Evolutionary conservation across 1,139 yeast genomes (phyloP), one percentile per base, ranked within the genome.

Genomic region (Geotrichum reessii): DNA sequence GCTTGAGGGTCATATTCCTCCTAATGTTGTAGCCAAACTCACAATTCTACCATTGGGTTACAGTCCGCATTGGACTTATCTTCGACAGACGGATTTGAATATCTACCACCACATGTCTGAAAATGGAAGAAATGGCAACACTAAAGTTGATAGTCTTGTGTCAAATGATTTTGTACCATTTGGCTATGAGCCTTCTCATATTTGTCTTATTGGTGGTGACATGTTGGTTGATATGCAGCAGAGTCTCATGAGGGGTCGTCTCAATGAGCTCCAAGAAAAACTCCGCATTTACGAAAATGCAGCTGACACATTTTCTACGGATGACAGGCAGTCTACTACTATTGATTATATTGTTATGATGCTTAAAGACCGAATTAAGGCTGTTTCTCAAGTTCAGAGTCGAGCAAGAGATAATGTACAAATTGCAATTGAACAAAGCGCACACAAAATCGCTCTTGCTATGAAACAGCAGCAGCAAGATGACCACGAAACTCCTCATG

Each of bases 21-120:
- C 76, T 24, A 74, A 72, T 1, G 76, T 80, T 1, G 73, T 78
- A 52, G 92, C 95, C 0, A 73, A 76, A 50, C 78, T 92, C 53
- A 74, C 74, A 21, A 79, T 87, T 0, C 66, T 77, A 19, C 95
- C 96, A 0, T 76, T 92, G 64, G 78, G 88, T 60, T 81, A 75
- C 64, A 77, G 95, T 0, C 97, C 97, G 0, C 79, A 85, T 60
- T 85, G 90, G 69, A 80, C 86, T 31, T 92, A 89, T 71, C 81
- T 85, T 64, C 79, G 96, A 59, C 87, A 87, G 61, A 76, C 82
- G 1, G 49, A 44, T 42, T 66, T 63, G 28, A 66, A 64, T 11
- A 14, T 37, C n/a, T 19, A 14, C 19, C 44, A 14, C 19, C 28
- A 7, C 7, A 25, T 25, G 28, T 25, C 28, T 25, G 7, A 25